These are phyloP conservation scores for Cyclotella atomus DNA, from an alignment of 108 stramenopile genomes.

Conservation along the genomic window DNA sequence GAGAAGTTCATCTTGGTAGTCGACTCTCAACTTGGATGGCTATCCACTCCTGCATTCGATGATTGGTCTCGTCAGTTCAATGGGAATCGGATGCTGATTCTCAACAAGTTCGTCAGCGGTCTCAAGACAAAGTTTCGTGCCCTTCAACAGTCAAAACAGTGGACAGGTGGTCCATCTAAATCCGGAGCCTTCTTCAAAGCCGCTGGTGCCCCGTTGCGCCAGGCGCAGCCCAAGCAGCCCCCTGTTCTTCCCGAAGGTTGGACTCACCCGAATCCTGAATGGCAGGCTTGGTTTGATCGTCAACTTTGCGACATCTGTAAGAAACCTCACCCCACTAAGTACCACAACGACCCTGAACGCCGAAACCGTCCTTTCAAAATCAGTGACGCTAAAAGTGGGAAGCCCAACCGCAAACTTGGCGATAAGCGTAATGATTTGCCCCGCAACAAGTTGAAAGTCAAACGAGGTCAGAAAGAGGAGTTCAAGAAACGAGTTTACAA, in stretches of 20 bases:
- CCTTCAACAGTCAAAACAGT: background rate
- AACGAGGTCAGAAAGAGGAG: background rate
- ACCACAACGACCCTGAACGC: background rate
- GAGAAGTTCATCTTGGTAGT: background rate
- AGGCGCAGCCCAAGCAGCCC: background rate
- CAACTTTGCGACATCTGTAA: background rate
- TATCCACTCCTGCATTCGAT: background rate
- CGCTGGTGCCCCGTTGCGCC: background rate
- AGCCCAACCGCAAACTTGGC: background rate
- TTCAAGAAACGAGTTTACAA: background rate
- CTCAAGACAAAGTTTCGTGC: background rate
- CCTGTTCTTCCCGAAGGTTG: background rate
- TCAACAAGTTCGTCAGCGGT: background rate
- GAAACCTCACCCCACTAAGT: background rate
- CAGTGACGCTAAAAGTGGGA: background rate
- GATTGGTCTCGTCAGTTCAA: background rate
- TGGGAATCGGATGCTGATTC: background rate
- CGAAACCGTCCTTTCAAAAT: background rate
- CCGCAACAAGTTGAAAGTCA: background rate
- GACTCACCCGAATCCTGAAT: background rate
- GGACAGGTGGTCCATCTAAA: background rate
- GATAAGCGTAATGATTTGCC: no score
- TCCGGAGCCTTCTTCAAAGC: background rate
- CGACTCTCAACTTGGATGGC: background rate
- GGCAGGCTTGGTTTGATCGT: background rate